Evolutionary conservation across 1,284 basidiomycete species (phyloP).

Genomic region (Ceratobasidium sp.): DNA sequence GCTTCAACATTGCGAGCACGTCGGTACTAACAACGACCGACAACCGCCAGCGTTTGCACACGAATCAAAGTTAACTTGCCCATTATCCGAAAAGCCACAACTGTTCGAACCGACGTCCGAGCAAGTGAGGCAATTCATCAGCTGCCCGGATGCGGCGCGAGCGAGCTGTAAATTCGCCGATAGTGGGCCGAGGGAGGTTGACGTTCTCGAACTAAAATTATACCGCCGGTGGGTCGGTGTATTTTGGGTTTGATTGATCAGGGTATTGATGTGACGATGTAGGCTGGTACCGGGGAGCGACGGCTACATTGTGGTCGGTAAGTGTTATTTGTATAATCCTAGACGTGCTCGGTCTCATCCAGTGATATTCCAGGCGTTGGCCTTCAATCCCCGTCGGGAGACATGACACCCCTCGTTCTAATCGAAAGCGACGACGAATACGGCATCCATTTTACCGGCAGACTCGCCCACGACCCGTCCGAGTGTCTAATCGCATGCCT

Average conservation of each 20-base stretch:
- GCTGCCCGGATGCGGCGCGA: slow-evolving; percentile 10
- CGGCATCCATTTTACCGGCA: slow-evolving; percentile 38
- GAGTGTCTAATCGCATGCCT: slow-evolving; percentile 10
- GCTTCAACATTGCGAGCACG: background rate
- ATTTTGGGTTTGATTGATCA: background rate
- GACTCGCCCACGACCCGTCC: background rate
- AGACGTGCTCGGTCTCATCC: background rate
- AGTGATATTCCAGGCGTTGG: slow-evolving; percentile 9
- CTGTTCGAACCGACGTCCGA: background rate
- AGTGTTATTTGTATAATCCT: background rate
- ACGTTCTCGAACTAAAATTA: slow-evolving; percentile 1
- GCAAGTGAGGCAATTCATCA: background rate
- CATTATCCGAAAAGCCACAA: background rate
- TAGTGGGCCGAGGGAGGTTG: background rate
- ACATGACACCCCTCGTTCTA: background rate
- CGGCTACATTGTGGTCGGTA: slow-evolving; percentile 20
- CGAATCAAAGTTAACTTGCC: background rate
- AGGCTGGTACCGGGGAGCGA: slow-evolving; percentile 28
- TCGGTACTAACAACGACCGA: background rate
- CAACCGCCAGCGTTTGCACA: background rate
- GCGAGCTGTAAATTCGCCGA: slow-evolving; percentile 31
- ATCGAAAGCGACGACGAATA: slow-evolving; percentile 22
- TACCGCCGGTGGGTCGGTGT: slow-evolving; percentile 9
- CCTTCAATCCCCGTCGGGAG: background rate
- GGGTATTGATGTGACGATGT: background rate